These are phyloP conservation scores for Trapa bicornis DNA, from an alignment of 345 rosid genomes.

Conservation along the genomic window DNA sequence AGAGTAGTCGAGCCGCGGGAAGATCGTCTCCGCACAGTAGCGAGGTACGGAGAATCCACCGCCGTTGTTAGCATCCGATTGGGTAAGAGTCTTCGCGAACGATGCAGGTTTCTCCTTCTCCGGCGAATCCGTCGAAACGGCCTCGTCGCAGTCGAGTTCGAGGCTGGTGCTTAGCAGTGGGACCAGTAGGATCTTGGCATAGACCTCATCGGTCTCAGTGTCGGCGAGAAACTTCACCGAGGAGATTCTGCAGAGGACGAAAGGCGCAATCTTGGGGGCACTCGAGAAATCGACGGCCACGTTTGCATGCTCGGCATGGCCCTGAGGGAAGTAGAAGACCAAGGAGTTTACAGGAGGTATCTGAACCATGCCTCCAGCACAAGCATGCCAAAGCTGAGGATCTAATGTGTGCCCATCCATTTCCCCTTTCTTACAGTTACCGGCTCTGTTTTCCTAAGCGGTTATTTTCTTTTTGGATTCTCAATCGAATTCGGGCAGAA, in stretches of 20 bases:
- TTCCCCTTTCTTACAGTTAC: background rate
- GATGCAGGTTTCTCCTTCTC: conserved; percentile 64
- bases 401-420: conserved; percentile 47
- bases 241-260: conserved; percentile 51
- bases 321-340: conserved; percentile 82
- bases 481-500: background rate
- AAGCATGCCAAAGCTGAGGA: conserved; percentile 95
- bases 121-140: background rate
- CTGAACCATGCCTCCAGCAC: conserved; percentile 93
- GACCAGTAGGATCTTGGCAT: conserved; percentile 43
- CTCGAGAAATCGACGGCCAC: conserved; percentile 45
- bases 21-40: conserved; percentile 92
- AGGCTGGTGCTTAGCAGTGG: conserved; percentile 29
- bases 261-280: conserved; percentile 36
- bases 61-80: conserved; percentile 96
- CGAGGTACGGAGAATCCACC: conserved; percentile 97
- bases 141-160: conserved; percentile 21
- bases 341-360: conserved; percentile 62
- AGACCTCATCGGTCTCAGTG: conserved; percentile 75
- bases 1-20: conserved; percentile 68
- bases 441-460: background rate
- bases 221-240: conserved; percentile 74
- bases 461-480: background rate
- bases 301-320: conserved; percentile 75
- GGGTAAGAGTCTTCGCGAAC: conserved; percentile 84